A percentile compares a stretch with the other conserved stretches of the same genome.
Conservation (phyloP, 176 grass and related monocot species). For the Zoysia japonica region DNA sequence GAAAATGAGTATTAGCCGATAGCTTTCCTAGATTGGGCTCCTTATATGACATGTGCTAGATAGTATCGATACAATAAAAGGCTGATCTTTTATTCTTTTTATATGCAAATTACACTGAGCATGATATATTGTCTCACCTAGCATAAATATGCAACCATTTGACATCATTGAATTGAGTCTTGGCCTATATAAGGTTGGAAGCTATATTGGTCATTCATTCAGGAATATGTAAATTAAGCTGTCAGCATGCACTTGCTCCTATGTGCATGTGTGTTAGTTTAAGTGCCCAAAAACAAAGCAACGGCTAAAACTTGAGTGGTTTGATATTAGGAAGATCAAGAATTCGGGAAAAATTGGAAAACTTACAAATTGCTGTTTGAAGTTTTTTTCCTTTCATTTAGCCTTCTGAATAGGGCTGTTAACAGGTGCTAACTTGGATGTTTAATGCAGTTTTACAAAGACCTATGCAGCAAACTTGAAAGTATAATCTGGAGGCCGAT, state of each 20-base stretch:
- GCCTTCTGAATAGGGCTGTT: neutral
- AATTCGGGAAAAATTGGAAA: too few relatives aligned
- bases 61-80: neutral
- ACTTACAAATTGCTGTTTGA: too few relatives aligned
- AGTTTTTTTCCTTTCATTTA: neutral
- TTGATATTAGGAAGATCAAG: neutral
- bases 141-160: neutral
- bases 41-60: neutral
- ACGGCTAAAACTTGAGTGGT: too few relatives aligned
- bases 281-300: too few relatives aligned
- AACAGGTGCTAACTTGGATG: constrained; percentile 20
- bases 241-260: neutral
- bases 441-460: constrained; percentile 85
- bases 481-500: constrained; percentile 74
- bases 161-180: neutral
- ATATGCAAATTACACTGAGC: neutral
- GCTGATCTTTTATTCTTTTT: neutral
- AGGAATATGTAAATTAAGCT: neutral
- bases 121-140: neutral
- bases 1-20: neutral
- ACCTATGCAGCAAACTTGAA: constrained; percentile 67
- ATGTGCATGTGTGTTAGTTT: too few relatives aligned
- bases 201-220: neutral
- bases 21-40: neutral
- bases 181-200: neutral